Conservation (phyloP, 257 asterid genomes). For the Penstemon eatonii region DNA sequence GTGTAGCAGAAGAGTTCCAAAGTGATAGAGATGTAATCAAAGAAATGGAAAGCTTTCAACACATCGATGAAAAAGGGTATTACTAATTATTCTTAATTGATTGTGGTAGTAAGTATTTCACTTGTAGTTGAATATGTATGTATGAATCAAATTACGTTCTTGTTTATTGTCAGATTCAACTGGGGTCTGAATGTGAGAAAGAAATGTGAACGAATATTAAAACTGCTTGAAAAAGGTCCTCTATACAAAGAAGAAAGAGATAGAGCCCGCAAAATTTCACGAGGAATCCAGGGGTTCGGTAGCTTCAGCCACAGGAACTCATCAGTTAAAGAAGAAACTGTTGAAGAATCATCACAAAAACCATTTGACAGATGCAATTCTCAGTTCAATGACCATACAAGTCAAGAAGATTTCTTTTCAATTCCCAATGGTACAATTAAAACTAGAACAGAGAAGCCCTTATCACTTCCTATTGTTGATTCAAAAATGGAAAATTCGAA, state of each 20-base stretch:
- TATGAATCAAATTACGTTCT: neutral
- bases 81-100: conserved; percentile 5
- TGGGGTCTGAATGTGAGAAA: conserved; percentile 79
- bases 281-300: conserved; percentile 89
- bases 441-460: conserved; percentile 13
- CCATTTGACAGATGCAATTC: conserved; percentile 57
- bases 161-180: conserved; percentile 51
- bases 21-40: conserved; percentile 51
- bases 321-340: conserved; percentile 33
- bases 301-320: conserved; percentile 52
- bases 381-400: conserved; percentile 44
- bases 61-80: conserved; percentile 77
- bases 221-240: conserved; percentile 62
- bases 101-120: no score
- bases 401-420: conserved; percentile 33
- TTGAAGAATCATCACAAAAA: conserved; percentile 36
- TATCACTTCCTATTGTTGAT: neutral
- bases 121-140: no score
- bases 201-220: conserved; percentile 65
- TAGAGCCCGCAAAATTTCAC: conserved; percentile 61
- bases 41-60: conserved; percentile 60
- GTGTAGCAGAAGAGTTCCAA: conserved; percentile 80
- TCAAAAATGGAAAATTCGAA: conserved; percentile 34
- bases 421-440: conserved; percentile 8
- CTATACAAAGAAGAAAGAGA: conserved; percentile 73